These are phyloP conservation scores for Bacterosira constricta DNA, from an alignment of 108 stramenopile species.

Conservation along the genomic window DNA sequence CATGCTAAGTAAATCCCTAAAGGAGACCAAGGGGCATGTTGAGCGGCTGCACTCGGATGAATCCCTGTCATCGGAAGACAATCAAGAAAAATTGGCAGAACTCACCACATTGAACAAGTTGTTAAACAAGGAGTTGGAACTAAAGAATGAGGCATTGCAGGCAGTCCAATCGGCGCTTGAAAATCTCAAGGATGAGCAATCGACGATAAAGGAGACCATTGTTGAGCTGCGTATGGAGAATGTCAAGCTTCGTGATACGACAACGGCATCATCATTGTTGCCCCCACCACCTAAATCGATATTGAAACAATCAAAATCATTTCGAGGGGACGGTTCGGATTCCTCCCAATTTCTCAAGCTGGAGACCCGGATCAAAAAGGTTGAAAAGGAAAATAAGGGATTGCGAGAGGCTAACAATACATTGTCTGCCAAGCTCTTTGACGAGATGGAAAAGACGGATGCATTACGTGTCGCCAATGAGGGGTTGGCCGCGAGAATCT, in stretches of 20 bases:
- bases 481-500: conserved; percentile 38
- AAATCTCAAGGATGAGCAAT: conserved; percentile 28
- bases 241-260: conserved; percentile 12
- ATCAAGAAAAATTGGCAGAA: conserved; percentile 7
- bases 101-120: conserved; percentile 9
- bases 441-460: conserved; percentile 46
- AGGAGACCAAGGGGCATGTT: conserved; percentile 8
- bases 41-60: neutral
- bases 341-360: conserved; percentile 13
- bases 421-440: conserved; percentile 36
- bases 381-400: conserved; percentile 38
- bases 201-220: conserved; percentile 27
- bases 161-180: conserved; percentile 13
- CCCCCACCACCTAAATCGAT: conserved; percentile 6
- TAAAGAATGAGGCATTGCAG: conserved; percentile 30
- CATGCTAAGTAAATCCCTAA: conserved; percentile 5
- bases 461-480: conserved; percentile 35
- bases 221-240: conserved; percentile 34
- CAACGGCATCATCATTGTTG: neutral
- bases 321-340: neutral
- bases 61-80: neutral
- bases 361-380: conserved; percentile 23
- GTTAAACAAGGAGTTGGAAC: conserved; percentile 12
- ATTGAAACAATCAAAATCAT: neutral
- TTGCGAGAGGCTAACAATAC: conserved; percentile 27